Base-by-base conservation (phyloP, 2,329 filamentous ascomycete genomes). In the Phoma herbarum region DNA sequence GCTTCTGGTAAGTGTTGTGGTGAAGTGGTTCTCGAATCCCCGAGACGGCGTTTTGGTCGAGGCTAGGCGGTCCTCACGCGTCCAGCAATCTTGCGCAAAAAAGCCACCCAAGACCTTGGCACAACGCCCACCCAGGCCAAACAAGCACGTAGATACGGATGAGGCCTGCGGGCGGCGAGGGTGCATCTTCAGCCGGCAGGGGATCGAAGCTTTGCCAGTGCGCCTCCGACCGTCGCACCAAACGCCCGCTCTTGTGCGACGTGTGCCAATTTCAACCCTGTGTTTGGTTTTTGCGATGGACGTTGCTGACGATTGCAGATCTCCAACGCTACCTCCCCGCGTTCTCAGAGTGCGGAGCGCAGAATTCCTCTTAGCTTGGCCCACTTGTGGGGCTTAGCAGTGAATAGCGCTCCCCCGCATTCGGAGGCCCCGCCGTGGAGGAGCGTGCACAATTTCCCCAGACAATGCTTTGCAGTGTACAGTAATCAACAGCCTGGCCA, bases 91-190 rank as follows among this genome's bases (percentile, higher is more conserved):
- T 61, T 53, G 44, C 56, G 52, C 55, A 66, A 68, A 68, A 67
- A 61, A 66, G 74, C 73, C 74, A 72, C 65, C 72, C 72, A 75
- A 76, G 74, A 45, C 72, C 73, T 76, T 75, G 74, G 73, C 73
- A 71, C 52, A 47, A 65, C 64, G 64, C 51, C 47, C 23, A 37
- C 35, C 41, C 31, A 53, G 49, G 45, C 49, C 48, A 31, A 39
- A 49, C 14, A 29, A 63, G 56, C 60, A 58, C 57, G 46, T 60
- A 61, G 47, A 62, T 42, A 52, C 57, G 67, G 63, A 68, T 65
- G 59, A 64, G 65, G 66, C 31, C 62, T 63, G 57, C 62, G 57
- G 63, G 18, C 49, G 53, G 45, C 61, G 50, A 59, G 53, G 60
- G 37, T 60, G 63, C 60, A 46, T 57, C 37, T 49, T 61, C 59